Conservation (phyloP, 495 filamentous ascomycete species). For the Bryoglossum gracile region DNA sequence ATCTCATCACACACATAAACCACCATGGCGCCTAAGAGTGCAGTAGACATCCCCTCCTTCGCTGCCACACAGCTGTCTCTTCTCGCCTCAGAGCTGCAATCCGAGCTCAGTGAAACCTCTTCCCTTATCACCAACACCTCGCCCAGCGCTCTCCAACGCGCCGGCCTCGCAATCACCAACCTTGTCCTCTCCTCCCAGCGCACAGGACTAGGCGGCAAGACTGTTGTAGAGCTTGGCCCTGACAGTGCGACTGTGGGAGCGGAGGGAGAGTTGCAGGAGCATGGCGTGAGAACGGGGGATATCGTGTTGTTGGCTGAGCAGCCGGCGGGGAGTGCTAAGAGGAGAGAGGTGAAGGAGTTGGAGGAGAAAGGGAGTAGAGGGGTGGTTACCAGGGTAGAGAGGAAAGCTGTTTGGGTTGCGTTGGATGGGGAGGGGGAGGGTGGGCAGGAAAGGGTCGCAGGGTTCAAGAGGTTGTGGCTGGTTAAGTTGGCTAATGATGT, state of each 20-base stretch:
- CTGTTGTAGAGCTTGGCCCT: conserved; percentile 70
- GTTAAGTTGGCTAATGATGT: conserved; percentile 96
- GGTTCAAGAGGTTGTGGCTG: conserved; percentile 53
- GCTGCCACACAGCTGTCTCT: conserved; percentile 71
- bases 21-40: conserved; percentile 33
- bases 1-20: neutral
- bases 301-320: conserved; percentile 77
- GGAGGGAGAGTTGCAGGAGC: conserved; percentile 55
- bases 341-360: conserved; percentile 59
- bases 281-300: conserved; percentile 83
- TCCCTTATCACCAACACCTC: conserved; percentile 62
- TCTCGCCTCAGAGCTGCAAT: conserved; percentile 67
- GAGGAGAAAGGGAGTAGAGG: conserved; percentile 64
- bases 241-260: conserved; percentile 54
- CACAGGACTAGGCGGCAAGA: conserved; percentile 86
- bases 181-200: conserved; percentile 67
- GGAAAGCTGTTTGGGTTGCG: conserved; percentile 62
- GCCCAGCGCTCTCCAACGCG: conserved; percentile 68
- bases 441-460: conserved; percentile 50
- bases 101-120: conserved; percentile 69
- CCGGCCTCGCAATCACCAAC: conserved; percentile 82
- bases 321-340: conserved; percentile 60
- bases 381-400: conserved; percentile 67
- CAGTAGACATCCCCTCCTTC: conserved; percentile 66
- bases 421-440: conserved; percentile 48